Evolutionary conservation across 2,329 filamentous ascomycete genomes (phyloP), one percentile per base, ranked within the genome.

Genomic region (Cryphonectria carpinicola): DNA sequence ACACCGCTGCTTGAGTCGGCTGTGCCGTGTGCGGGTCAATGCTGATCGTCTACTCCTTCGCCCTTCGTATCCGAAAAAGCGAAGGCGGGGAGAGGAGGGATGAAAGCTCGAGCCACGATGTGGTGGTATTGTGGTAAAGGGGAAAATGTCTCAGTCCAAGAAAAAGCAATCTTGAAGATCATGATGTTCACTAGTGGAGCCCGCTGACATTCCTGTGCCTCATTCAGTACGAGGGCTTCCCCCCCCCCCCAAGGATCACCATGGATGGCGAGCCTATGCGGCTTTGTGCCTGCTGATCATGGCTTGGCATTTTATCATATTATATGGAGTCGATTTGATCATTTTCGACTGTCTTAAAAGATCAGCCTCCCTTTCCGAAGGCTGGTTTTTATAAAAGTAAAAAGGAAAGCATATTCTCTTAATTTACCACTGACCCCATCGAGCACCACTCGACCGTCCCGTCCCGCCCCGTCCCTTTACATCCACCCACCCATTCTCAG

Each of bases 31-130:
- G 49, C 49, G 64, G 64, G 32, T 66, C 46, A 13, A 66, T 37
- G 64, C 35, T 49, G 64, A 66, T 66, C 64, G 17, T 41, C 14
- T 54, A n/a, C 52, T 54, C 17, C 11, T 37, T 25, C 32, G 19
- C 43, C 46, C 64, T 56, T 65, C 64, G 49, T 66, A 56, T 56
- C 22, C 46, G 32, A 35, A 56, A 66, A 66, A 28, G n/a, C 39
- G 61, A 64, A 25, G 35, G 39, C 19, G 49, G 49, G 64, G 25
- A 3, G 25, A 25, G 39, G 46, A 41, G 22, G 32, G 37, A 46
- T 56, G 46, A 66, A 25, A 56, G 35, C 46, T 56, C 22, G 64
- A 46, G 63, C 63, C 63, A 46, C 61, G 39, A 39, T 43, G 61
- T 64, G 61, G 37, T 39, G 14, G 25, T 46, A n/a, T 63, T n/a